phyloP scores from a whole-genome alignment of 169 alveolate genomes.

The Babesia caballi region DNA sequence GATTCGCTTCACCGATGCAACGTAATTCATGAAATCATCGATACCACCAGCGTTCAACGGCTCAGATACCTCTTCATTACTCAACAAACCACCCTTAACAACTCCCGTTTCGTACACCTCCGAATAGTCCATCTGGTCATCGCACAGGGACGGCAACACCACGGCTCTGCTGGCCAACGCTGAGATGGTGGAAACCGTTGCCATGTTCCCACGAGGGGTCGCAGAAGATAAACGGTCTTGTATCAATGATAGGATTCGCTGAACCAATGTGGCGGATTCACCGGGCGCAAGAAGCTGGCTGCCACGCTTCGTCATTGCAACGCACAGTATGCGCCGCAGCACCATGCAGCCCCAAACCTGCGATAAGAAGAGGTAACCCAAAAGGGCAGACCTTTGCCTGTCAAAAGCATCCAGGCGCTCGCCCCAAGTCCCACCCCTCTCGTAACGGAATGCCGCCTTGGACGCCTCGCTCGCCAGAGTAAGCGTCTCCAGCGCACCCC shows the following conservation, averaged over 20 bases:
- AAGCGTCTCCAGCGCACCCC: constrained; percentile 11
- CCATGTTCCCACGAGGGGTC: constrained; percentile 3
- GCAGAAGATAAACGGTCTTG: neutral
- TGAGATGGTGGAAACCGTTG: neutral
- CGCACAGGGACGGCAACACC: neutral
- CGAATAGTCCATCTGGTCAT: neutral
- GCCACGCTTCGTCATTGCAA: neutral
- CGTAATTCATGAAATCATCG: neutral
- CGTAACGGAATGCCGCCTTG: neutral
- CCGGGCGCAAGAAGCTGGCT: neutral
- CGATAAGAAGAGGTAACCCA: constrained; percentile 9
- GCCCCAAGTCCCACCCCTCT: neutral
- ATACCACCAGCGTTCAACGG: neutral
- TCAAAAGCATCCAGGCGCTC: neutral
- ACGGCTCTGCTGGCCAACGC: neutral
- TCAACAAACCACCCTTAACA: neutral
- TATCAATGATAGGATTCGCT: neutral
- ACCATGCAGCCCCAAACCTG: constrained; percentile 42
- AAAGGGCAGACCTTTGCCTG: neutral
- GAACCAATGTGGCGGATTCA: neutral
- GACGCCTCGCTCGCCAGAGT: neutral
- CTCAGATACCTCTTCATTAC: neutral
- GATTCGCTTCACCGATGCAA: constrained; percentile 1
- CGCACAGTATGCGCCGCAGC: constrained; percentile 19
- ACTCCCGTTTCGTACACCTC: neutral